These are phyloP conservation scores for Rhizopus delemar DNA, from an alignment of 371 early-diverging fungal genomes.

Conservation along the genomic window DNA sequence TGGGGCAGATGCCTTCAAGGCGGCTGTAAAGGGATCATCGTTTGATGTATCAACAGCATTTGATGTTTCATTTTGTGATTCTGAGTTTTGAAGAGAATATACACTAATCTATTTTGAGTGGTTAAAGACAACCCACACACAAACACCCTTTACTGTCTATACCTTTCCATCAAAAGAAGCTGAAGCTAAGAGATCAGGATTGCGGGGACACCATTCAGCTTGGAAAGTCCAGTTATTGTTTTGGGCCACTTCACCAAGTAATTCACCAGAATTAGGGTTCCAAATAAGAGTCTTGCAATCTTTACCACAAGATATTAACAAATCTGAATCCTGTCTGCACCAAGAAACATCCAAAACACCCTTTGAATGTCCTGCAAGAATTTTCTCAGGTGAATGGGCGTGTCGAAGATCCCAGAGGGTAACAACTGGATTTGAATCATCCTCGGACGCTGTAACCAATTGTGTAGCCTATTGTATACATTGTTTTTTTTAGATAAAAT, in stretches of 20 bases:
- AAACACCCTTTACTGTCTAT: neutral
- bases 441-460: constrained; percentile 68
- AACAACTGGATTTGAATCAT: constrained; percentile 85
- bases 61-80: constrained; percentile 32
- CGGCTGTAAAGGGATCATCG: constrained; percentile 78
- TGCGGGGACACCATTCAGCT: constrained; percentile 89
- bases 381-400: constrained; percentile 86
- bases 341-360: constrained; percentile 89
- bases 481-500: neutral
- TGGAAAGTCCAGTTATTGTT: constrained; percentile 91
- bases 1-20: constrained; percentile 28
- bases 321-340: constrained; percentile 89
- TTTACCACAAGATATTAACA: constrained; percentile 88
- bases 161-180: constrained; percentile 83
- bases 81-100: constrained; percentile 75
- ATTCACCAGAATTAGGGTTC: constrained; percentile 75
- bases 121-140: too few species aligned
- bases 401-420: constrained; percentile 93
- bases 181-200: constrained; percentile 87
- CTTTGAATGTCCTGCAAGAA: constrained; percentile 77
- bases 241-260: constrained; percentile 77
- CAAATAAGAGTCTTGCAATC: constrained; percentile 91
- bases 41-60: constrained; percentile 20
- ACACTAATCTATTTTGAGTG: constrained; percentile 61
- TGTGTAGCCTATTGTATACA: constrained; percentile 22